Base-by-base conservation (phyloP, 2,329 filamentous ascomycete genomes). In the Penicillium aurantiogriseum region DNA sequence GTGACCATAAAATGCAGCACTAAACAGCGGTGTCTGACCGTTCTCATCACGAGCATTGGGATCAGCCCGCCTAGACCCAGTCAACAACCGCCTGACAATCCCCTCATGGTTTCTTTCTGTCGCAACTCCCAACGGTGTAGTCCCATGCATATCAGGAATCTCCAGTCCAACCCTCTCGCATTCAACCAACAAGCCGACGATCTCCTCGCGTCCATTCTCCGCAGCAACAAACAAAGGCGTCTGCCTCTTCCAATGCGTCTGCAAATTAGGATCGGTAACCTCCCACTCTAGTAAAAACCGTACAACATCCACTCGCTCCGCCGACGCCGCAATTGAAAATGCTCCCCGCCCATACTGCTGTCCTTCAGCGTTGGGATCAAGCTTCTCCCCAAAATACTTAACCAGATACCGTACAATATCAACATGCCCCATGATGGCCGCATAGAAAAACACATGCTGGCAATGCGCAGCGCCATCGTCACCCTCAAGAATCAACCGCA, bases 361-460 rank as follows among this genome's bases (percentile, higher is more conserved):
- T 33, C 38, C 57, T 6, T 55, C 56, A 4, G 63, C 59, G 25
- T 64, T 65, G 1, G 64, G 63, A 54, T 66, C 60, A 4, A 66
- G 46, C 17, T 57, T 58, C 1, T 60, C 57, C 15, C 61, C 61
- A 15, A 61, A 65, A n/a, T 48, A 64, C 5, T 43, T 15, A 9
- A 66, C 59, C 15, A 66, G 38, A 36, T 66, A 63, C 33, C 53
- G 44, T 10, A 64, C 63, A 23, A 63, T 59, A 40, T 66, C 64
- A 9, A 60, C 23, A 17, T 64, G 58, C 0, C 64, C 64, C 47
- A 56, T 57, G 10, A 65, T 60, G 36, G 64, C 63, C 36, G 64
- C 64, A 21, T 62, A 63, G 35, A 63, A 64, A 27, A 66, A 66
- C 1, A 66, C 63, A 56, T 65, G 61, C 43, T 66, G 64, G 5